phyloP scores from a whole-genome alignment of 768 basidiomycete genomes.

The Boletales sp. region DNA sequence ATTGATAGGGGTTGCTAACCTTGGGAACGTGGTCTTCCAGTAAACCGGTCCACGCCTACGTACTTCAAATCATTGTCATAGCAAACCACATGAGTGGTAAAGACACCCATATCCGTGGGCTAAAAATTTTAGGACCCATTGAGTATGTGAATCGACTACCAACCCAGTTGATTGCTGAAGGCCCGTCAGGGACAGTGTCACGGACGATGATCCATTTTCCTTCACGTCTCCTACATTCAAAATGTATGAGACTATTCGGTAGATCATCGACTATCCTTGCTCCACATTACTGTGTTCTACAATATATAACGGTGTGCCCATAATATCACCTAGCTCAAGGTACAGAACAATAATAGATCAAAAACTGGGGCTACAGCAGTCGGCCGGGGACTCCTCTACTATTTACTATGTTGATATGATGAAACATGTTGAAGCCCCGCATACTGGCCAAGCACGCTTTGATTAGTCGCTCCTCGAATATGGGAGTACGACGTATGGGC shows the following conservation, averaged over 20 bases:
- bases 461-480: conserved; percentile 19
- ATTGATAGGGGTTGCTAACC: neutral
- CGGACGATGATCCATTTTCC: conserved; percentile 69
- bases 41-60: conserved; percentile 83
- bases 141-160: conserved; percentile 48
- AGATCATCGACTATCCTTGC: conserved; percentile 13
- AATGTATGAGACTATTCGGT: conserved; percentile 80
- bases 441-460: conserved; percentile 22
- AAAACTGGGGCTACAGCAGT: neutral
- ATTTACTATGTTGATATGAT: conserved; percentile 30
- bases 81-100: conserved; percentile 98
- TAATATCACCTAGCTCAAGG: neutral
- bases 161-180: neutral
- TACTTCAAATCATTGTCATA: conserved; percentile 85
- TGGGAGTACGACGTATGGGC: conserved; percentile 26
- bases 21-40: conserved; percentile 35
- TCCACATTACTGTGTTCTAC: conserved; percentile 28
- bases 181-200: conserved; percentile 36
- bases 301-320: conserved; percentile 17
- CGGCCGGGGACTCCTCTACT: neutral
- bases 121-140: conserved; percentile 80
- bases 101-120: conserved; percentile 94
- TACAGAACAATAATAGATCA: conserved; percentile 9
- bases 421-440: conserved; percentile 25
- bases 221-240: conserved; percentile 64